Percentiles rank a stretch among this genome's conserved stretches.
Evolutionary conservation across 176 grass and related monocot genomes (phyloP).

Genomic region (Ananas comosus): DNA sequence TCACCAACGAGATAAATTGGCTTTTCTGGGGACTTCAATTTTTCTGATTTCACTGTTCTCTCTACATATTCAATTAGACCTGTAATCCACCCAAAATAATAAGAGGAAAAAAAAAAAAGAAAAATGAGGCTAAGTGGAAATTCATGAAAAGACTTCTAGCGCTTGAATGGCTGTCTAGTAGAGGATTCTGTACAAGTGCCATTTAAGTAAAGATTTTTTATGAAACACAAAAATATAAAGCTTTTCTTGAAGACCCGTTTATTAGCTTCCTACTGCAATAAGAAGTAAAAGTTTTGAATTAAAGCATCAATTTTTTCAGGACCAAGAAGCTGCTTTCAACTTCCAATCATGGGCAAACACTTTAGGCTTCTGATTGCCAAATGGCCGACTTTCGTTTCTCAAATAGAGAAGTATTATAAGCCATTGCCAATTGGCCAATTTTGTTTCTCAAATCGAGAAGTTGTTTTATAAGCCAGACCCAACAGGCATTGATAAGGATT

Average conservation of each 20-base stretch:
- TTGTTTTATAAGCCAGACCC: too few relatives aligned
- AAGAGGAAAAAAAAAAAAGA: neutral
- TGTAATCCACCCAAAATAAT: constrained; percentile 6
- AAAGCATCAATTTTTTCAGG: too few relatives aligned
- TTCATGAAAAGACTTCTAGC: neutral
- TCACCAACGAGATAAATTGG: constrained; percentile 82
- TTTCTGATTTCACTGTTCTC: constrained; percentile 52
- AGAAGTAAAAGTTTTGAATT: neutral
- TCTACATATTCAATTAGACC: constrained; percentile 67
- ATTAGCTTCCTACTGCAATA: neutral
- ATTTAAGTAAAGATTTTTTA: neutral
- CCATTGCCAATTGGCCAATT: too few relatives aligned
- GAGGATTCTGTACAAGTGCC: neutral
- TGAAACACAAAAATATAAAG: neutral
- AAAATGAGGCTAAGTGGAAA: neutral
- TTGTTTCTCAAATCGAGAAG: too few relatives aligned
- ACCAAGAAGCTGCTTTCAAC: too few relatives aligned
- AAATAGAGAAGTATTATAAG: too few relatives aligned
- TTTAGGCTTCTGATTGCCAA: too few relatives aligned
- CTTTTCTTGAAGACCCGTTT: neutral
- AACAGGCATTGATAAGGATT: too few relatives aligned
- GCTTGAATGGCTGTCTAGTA: neutral
- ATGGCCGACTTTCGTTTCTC: too few relatives aligned
- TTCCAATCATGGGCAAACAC: too few relatives aligned
- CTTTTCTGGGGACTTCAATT: constrained; percentile 20